phyloP scores from a whole-genome alignment of 441 rosid species.

The Pelargonium myrrhifolium region DNA sequence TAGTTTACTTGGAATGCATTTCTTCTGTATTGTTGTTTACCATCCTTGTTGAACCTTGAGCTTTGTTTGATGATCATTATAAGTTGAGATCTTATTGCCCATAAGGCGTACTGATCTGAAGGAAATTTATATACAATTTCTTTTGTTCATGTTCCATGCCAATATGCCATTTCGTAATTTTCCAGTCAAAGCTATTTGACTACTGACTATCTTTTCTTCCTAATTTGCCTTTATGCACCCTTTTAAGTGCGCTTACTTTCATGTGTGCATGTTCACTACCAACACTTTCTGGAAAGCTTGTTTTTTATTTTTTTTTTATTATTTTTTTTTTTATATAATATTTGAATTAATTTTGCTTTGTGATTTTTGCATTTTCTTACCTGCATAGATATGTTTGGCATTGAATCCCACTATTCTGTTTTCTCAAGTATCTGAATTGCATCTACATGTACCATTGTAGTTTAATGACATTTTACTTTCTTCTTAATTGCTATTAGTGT shows the following conservation, averaged over 20 bases:
- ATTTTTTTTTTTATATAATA: not conserved
- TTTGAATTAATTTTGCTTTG: not conserved
- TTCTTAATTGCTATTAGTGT: not conserved
- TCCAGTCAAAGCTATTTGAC: not conserved
- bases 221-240: constrained; percentile 3
- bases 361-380: constrained; percentile 1
- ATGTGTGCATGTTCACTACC: not conserved
- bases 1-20: not conserved
- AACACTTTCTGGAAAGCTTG: not conserved
- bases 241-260: not conserved
- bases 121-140: not conserved
- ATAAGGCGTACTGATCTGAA: not conserved
- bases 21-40: not conserved
- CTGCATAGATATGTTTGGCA: not conserved
- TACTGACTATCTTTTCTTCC: not conserved
- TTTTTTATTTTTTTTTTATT: no score
- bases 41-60: not conserved
- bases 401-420: not conserved
- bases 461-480: not conserved
- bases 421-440: not conserved
- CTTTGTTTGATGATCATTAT: not conserved
- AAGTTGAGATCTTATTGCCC: not conserved
- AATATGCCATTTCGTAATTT: not conserved
- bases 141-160: not conserved
- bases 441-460: not conserved